Evolutionary conservation across 257 asterid species (phyloP).

Genomic region (Plantago ovata): DNA sequence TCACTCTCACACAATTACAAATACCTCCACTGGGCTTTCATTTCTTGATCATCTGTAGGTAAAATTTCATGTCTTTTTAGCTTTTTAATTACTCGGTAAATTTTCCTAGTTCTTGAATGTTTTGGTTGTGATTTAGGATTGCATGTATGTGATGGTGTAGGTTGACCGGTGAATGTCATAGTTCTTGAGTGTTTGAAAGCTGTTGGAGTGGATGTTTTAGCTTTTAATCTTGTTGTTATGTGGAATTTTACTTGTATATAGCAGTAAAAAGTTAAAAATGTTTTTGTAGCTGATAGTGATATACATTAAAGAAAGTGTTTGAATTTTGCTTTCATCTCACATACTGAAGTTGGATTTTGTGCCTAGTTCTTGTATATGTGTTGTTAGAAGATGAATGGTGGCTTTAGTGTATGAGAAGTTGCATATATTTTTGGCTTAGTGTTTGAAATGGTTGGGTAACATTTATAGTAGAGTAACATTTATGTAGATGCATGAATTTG

Average conservation of each 20-base stretch:
- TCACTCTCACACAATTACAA: not conserved
- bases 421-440: too few relatives aligned
- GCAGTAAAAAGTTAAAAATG: not conserved
- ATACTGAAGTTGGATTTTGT: too few relatives aligned
- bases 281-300: too few relatives aligned
- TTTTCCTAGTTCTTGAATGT: not conserved
- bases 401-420: too few relatives aligned
- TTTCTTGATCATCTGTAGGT: constrained; percentile 37
- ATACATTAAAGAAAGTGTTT: too few relatives aligned
- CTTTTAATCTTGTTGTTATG: not conserved
- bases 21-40: constrained; percentile 4
- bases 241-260: not conserved
- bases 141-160: not conserved
- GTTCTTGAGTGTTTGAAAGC: not conserved
- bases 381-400: too few relatives aligned
- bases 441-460: too few relatives aligned
- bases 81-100: constrained; percentile 1
- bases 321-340: too few relatives aligned
- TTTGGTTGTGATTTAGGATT: not conserved
- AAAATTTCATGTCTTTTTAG: constrained; percentile 2
- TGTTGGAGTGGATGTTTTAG: not conserved
- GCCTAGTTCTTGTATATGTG: too few relatives aligned
- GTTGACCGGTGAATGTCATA: not conserved
- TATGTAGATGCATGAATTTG: too few relatives aligned
- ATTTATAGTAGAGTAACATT: too few relatives aligned